Evolutionary conservation across 495 filamentous ascomycete genomes (phyloP), one percentile per base, ranked within the genome.

Genomic region (Penicillium longicatenatum): DNA sequence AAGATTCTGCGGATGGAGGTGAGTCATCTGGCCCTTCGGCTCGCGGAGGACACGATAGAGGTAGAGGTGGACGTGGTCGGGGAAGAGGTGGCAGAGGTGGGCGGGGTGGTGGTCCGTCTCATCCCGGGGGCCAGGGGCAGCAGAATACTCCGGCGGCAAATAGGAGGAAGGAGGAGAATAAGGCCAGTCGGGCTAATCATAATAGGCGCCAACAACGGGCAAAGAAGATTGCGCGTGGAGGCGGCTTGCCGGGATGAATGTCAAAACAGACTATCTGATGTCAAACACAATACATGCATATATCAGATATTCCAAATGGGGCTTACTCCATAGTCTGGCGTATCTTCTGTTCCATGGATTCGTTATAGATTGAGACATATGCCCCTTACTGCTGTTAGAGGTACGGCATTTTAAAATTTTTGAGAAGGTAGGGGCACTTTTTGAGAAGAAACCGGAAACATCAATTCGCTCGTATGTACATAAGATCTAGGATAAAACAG

Each of bases 91-190:
- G 84, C 16, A 79, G 81, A 52, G 84, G 84, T 35, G 79, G 79
- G 58, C 82, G 84, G 12, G 87, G 84, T 16, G 78, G 82, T 10
- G 70, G 83, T 16, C 42, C 57, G 10, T 52, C 60, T 45, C 55
- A 58, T 43, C 43, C 65, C 44, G 62, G 61, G 6, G 65, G 22
- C 6, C 48, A 55, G 9, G 77, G 80, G 14, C 84, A 88, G 21
- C 81, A 82, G 58, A 79, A 75, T 8, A 87, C 83, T 2, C 82
- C 87, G 53, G 74, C 73, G 44, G 87, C 83, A 33, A 82, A 85
- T 58, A 83, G 83, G 69, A 85, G 79, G 70, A 97, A 90, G 75
- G 90, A 87, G 74, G 84, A 84, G 67, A 92, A 87, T 59, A 94
- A 92, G 70, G 81, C 86, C 11, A 84, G 84, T 17, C 78, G 86